Evolutionary conservation across 352 stramenopile genomes (phyloP).

Genomic region (Pythium sp.): DNA sequence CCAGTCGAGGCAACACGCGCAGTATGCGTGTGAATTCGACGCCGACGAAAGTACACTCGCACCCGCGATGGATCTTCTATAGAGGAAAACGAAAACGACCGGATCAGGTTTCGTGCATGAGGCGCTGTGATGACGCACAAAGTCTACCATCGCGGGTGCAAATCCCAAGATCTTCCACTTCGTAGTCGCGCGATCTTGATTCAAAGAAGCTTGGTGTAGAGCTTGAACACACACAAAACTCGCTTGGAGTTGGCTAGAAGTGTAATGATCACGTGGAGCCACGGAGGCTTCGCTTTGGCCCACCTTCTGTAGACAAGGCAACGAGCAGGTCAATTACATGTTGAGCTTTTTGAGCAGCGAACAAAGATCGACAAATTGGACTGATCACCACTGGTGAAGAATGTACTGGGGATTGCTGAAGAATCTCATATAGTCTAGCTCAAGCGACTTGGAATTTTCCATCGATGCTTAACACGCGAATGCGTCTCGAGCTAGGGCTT

Average conservation of each 20-base stretch:
- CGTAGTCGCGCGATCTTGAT: background rate
- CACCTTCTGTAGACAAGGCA: background rate
- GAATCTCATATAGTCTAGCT: background rate
- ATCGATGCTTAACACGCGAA: background rate
- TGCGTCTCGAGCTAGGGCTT: background rate
- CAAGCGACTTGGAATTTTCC: background rate
- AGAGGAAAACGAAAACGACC: background rate
- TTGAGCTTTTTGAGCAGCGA: background rate
- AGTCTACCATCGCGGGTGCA: background rate
- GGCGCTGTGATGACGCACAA: background rate
- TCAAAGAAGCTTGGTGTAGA: background rate
- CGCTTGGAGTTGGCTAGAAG: background rate
- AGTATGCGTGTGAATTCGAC: background rate
- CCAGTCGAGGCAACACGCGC: background rate
- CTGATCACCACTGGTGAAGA: background rate
- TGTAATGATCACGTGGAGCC: background rate
- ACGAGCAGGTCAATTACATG: background rate
- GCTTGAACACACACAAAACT: background rate
- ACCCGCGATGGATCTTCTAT: background rate
- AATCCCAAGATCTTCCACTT: background rate
- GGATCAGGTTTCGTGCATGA: background rate
- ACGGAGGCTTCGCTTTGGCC: background rate
- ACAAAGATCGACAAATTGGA: background rate
- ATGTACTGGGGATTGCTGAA: background rate
- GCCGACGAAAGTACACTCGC: background rate